Conservation (phyloP, 352 stramenopile genomes). For the Phytophthora constricta region DNA sequence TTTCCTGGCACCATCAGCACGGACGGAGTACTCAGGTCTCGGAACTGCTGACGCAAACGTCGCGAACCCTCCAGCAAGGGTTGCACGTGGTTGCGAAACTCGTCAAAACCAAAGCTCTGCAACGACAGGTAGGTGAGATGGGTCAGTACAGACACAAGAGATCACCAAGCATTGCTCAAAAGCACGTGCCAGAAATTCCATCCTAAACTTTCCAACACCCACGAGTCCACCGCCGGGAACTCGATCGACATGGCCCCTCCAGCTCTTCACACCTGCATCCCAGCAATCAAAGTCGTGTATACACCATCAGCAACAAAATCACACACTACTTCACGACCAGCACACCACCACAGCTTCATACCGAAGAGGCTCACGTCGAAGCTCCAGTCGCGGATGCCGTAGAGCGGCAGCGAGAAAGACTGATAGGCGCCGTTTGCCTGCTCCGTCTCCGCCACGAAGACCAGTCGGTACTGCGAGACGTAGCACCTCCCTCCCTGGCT, state of each 20-base stretch:
- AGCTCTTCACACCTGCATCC: conserved; percentile 56
- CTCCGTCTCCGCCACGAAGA: conserved; percentile 61
- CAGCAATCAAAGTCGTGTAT: conserved; percentile 1
- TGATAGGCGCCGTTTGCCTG: conserved; percentile 50
- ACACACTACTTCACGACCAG: too few species aligned
- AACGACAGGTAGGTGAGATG: neutral
- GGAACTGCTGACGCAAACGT: conserved; percentile 58
- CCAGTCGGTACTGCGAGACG: conserved; percentile 79
- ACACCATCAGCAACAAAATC: too few species aligned
- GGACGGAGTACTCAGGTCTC: conserved; percentile 55
- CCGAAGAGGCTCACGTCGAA: conserved; percentile 71
- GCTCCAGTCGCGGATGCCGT: conserved; percentile 75
- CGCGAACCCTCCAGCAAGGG: conserved; percentile 70
- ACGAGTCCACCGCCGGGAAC: conserved; percentile 75
- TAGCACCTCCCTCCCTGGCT: conserved; percentile 71
- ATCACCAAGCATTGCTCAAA: neutral
- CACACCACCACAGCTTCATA: conserved; percentile 22
- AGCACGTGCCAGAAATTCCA: conserved; percentile 60
- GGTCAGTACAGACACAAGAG: conserved; percentile 4
- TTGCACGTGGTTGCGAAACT: conserved; percentile 72
- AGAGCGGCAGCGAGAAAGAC: conserved; percentile 83
- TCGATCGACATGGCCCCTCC: conserved; percentile 72
- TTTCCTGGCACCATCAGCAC: conserved; percentile 79
- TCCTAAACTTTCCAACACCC: conserved; percentile 61
- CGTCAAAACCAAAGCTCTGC: conserved; percentile 76